Evolutionary conservation across 768 basidiomycete species (phyloP).

Genomic region (Hygrophoropsis aurantiaca): DNA sequence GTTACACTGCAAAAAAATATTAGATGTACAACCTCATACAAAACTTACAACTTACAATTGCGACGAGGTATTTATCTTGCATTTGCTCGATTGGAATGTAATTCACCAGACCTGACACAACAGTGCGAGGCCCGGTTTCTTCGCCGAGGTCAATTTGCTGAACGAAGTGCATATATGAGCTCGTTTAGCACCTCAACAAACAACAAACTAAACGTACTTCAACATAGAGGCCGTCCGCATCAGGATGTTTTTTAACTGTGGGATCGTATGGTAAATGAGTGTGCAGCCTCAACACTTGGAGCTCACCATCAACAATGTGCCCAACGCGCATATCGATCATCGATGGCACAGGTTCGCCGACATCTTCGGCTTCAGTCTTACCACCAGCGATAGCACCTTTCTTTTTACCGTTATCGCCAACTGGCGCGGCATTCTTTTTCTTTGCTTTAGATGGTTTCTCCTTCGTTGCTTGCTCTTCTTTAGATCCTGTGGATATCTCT

Average conservation of each 20-base stretch:
- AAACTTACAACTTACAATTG: slow-evolving; percentile 56
- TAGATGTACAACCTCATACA: neutral
- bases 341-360: slow-evolving; percentile 83
- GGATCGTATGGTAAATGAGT: neutral
- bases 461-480: slow-evolving; percentile 42
- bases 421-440: slow-evolving; percentile 35
- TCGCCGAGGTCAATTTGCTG: slow-evolving; percentile 97
- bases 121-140: slow-evolving; percentile 90
- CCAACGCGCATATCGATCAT: slow-evolving; percentile 98
- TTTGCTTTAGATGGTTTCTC: slow-evolving; percentile 57
- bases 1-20: slow-evolving; percentile 60
- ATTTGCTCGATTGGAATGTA: slow-evolving; percentile 96
- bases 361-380: slow-evolving; percentile 54
- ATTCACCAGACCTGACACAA: slow-evolving; percentile 95
- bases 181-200: neutral
- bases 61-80: slow-evolving; percentile 78
- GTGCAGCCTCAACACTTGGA: neutral
- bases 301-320: slow-evolving; percentile 83
- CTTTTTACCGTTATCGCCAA: slow-evolving; percentile 38
- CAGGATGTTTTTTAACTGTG: slow-evolving; percentile 91
- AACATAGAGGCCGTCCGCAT: slow-evolving; percentile 96
- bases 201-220: slow-evolving; percentile 53
- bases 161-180: slow-evolving; percentile 30
- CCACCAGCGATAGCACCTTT: slow-evolving; percentile 40
- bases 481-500: slow-evolving; percentile 29